phyloP scores from a whole-genome alignment of 2,329 filamentous ascomycete genomes.

The Talaromyces sp. region DNA sequence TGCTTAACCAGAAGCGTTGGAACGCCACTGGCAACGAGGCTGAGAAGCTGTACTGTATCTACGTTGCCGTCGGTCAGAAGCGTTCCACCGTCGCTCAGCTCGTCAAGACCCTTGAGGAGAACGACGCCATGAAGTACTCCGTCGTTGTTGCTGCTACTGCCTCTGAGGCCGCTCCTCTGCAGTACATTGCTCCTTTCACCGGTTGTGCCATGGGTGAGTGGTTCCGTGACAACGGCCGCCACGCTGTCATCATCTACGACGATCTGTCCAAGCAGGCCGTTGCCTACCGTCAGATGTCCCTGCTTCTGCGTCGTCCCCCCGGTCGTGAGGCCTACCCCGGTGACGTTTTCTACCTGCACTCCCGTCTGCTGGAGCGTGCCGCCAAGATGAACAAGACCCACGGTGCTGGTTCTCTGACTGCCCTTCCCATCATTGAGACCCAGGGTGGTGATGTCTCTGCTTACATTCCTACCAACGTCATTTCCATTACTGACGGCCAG shows the following conservation, averaged over 20 bases:
- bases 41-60: conserved; percentile 99
- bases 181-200: conserved; percentile 94
- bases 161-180: conserved; percentile 92
- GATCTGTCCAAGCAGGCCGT: conserved; percentile 98
- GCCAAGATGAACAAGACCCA: conserved; percentile 98
- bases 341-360: conserved; percentile 99
- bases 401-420: conserved; percentile 94
- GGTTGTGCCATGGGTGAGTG: conserved; percentile 68
- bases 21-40: conserved; percentile 83
- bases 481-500: conserved; percentile 99
- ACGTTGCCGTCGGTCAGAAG: conserved; percentile 99
- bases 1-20: conserved; percentile 99
- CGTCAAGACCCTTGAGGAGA: conserved; percentile 99
- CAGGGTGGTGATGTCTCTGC: conserved; percentile 99
- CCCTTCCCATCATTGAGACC: conserved; percentile 97
- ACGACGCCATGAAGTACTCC: conserved; percentile 98
- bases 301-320: conserved; percentile 94
- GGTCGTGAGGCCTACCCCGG: conserved; percentile 99
- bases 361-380: conserved; percentile 97
- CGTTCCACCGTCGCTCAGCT: conserved; percentile 98
- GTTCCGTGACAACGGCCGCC: conserved; percentile 83
- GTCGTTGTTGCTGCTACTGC: conserved; percentile 94
- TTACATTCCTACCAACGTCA: conserved; percentile 99
- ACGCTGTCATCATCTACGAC: conserved; percentile 89
- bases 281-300: conserved; percentile 98